Conservation (phyloP, 2,329 filamentous ascomycete genomes). For the Monosporascus cannonballus region DNA sequence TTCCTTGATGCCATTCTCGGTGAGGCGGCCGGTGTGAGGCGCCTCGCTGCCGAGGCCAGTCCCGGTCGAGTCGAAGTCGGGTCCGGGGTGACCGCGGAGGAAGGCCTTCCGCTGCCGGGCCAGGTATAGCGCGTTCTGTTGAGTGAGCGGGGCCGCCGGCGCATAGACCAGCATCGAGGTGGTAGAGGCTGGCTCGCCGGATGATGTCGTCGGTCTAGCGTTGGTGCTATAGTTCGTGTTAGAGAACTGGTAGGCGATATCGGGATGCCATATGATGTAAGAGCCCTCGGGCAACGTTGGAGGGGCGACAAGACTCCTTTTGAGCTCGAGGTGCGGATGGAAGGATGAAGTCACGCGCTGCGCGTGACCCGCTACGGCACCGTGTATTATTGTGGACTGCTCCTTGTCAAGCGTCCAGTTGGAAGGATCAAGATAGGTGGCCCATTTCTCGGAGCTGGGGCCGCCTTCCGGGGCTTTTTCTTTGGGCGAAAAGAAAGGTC, state of each 20-base stretch:
- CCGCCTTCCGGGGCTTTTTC: conserved; percentile 32
- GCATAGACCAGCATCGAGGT: conserved; percentile 49
- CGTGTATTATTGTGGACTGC: conserved; percentile 50
- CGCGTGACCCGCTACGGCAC: conserved; percentile 51
- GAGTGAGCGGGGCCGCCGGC: conserved; percentile 49
- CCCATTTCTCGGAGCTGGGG: conserved; percentile 32
- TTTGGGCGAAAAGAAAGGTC: conserved; percentile 47
- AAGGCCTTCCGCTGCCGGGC: conserved; percentile 53
- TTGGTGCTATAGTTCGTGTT: conserved; percentile 29
- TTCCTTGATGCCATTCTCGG: conserved; percentile 45
- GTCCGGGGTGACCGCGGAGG: conserved; percentile 45
- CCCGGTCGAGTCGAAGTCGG: conserved; percentile 50
- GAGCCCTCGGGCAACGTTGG: conserved; percentile 49
- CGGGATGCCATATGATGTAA: conserved; percentile 54
- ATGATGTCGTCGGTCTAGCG: conserved; percentile 24
- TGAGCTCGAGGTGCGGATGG: conserved; percentile 50
- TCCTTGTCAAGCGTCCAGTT: conserved; percentile 40
- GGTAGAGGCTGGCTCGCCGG: conserved; percentile 9
- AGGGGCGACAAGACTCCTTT: conserved; percentile 48
- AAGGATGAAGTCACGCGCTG: conserved; percentile 52
- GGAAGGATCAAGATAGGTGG: conserved; percentile 39
- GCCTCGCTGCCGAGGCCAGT: conserved; percentile 45
- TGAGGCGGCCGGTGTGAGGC: conserved; percentile 40
- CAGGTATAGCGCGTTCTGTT: conserved; percentile 52
- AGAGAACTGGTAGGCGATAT: conserved; percentile 49